These are phyloP conservation scores for Talaromyces sp. DNA, from an alignment of 2,329 filamentous ascomycete species.

Conservation along the genomic window DNA sequence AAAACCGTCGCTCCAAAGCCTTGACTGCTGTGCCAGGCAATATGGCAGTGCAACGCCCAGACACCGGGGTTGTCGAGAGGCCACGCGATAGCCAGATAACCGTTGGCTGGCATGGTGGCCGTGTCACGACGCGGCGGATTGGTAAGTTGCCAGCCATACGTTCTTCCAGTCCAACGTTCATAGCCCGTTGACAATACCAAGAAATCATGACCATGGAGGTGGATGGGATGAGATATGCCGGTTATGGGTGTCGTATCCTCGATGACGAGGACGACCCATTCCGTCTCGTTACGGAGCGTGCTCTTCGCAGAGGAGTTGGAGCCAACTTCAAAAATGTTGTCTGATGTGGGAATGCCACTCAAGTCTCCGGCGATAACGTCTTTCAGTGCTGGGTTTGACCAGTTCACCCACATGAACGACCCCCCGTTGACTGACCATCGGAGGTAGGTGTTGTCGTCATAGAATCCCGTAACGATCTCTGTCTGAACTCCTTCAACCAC, in stretches of 20 bases:
- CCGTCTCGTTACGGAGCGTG: not conserved
- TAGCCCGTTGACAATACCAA: not conserved
- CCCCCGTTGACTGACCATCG: not conserved
- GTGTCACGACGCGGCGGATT: not conserved
- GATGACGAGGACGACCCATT: not conserved
- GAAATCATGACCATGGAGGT: not conserved
- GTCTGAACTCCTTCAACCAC: not conserved
- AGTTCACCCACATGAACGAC: not conserved
- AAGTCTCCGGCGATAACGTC: not conserved
- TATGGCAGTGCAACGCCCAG: not conserved
- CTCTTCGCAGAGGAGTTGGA: not conserved
- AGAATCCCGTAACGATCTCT: not conserved
- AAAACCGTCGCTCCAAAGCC: not conserved
- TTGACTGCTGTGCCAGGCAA: not conserved
- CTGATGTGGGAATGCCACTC: not conserved
- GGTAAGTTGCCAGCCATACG: not conserved
- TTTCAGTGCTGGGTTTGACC: not conserved
- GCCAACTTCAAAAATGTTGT: not conserved
- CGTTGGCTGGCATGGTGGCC: not conserved
- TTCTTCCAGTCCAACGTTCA: not conserved
- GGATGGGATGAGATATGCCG: not conserved
- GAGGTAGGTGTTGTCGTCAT: not conserved
- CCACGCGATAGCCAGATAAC: not conserved
- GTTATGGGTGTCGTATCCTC: not conserved
- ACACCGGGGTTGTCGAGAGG: not conserved